Percentiles rank a stretch among this genome's conserved stretches.
Conservation (phyloP, 495 filamentous ascomycete genomes). For the Hypoxylon lienhwacheense region DNA sequence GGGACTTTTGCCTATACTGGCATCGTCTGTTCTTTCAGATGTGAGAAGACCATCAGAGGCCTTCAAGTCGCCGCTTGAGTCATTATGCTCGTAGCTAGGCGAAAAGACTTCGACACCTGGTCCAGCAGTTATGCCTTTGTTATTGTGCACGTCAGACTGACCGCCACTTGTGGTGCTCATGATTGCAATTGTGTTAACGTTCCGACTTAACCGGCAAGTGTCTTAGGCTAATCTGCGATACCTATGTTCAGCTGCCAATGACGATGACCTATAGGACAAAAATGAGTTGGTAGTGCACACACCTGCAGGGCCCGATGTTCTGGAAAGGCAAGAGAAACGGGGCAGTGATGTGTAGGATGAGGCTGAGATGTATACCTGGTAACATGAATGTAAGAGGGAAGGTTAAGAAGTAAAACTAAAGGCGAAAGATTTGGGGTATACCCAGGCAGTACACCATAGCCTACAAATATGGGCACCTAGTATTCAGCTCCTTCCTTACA, state of each 20-base stretch:
- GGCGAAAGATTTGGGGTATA: too few relatives aligned
- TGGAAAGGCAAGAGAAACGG: constrained; percentile 17
- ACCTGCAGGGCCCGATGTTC: constrained; percentile 2
- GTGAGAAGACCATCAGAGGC: not conserved
- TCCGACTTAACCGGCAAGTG: constrained; percentile 12
- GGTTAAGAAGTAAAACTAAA: too few relatives aligned
- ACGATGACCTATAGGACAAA: constrained; percentile 11
- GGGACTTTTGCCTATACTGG: not conserved
- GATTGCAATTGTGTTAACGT: constrained; percentile 8
- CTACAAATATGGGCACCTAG: too few relatives aligned
- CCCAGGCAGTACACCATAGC: too few relatives aligned
- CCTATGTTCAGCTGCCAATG: constrained; percentile 1
- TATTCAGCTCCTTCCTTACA: too few relatives aligned
- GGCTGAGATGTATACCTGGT: constrained; percentile 24
- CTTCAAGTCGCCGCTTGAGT: constrained; percentile 4
- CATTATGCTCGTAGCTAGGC: not conserved
- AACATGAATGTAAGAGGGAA: not conserved
- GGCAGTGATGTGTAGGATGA: constrained; percentile 24
- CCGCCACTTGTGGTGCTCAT: constrained; percentile 16
- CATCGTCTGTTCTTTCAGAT: not conserved
- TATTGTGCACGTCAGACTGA: constrained; percentile 13
- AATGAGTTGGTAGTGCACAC: constrained; percentile 8
- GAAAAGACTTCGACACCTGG: constrained; percentile 1
- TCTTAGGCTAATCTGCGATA: constrained; percentile 28
- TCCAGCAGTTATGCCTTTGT: not conserved